A percentile compares a stretch with the other conserved stretches of the same genome.
These are phyloP conservation scores for Fusarium pilosicola DNA, from an alignment of 2,329 filamentous ascomycete genomes.

Conservation along the genomic window DNA sequence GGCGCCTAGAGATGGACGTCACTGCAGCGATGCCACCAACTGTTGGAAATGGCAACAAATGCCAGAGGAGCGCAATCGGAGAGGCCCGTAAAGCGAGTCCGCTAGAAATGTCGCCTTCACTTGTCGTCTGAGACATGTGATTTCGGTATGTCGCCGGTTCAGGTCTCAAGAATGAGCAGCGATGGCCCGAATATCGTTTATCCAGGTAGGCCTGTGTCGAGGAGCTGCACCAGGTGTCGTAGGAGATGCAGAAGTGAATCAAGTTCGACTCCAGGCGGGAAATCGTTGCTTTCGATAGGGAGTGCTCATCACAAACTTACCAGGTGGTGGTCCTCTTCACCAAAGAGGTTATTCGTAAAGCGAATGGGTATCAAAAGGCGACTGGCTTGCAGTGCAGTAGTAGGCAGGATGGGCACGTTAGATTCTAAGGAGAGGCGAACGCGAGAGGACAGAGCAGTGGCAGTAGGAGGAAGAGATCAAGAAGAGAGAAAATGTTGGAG, in stretches of 20 bases:
- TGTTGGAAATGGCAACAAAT: slow-evolving; percentile 27
- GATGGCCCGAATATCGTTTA: slow-evolving; percentile 15
- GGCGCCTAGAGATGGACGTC: slow-evolving; percentile 37
- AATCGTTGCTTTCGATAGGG: slow-evolving; percentile 1
- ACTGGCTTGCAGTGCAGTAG: slow-evolving; percentile 45
- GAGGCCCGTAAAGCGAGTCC: slow-evolving; percentile 19
- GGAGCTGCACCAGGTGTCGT: slow-evolving; percentile 6
- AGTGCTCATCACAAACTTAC: slow-evolving; percentile 40
- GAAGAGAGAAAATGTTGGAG: slow-evolving; percentile 13
- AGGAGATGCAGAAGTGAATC: background rate
- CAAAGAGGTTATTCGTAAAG: slow-evolving; percentile 32
- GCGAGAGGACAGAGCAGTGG: slow-evolving; percentile 39
- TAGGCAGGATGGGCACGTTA: slow-evolving; percentile 27
- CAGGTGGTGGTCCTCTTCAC: slow-evolving; percentile 35
- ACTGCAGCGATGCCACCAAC: slow-evolving; percentile 35
- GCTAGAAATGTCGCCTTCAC: slow-evolving; percentile 2
- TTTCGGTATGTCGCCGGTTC: slow-evolving; percentile 14
- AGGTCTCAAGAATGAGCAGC: slow-evolving; percentile 1
- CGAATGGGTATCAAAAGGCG: slow-evolving; percentile 40
- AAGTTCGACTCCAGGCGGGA: background rate
- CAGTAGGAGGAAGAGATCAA: slow-evolving; percentile 30
- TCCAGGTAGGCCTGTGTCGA: background rate
- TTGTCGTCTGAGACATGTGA: slow-evolving; percentile 19
- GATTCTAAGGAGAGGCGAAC: slow-evolving; percentile 38
- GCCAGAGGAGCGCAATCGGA: slow-evolving; percentile 19